These are phyloP conservation scores for Fusarium sp. DNA, from an alignment of 2,329 filamentous ascomycete genomes.

Conservation along the genomic window DNA sequence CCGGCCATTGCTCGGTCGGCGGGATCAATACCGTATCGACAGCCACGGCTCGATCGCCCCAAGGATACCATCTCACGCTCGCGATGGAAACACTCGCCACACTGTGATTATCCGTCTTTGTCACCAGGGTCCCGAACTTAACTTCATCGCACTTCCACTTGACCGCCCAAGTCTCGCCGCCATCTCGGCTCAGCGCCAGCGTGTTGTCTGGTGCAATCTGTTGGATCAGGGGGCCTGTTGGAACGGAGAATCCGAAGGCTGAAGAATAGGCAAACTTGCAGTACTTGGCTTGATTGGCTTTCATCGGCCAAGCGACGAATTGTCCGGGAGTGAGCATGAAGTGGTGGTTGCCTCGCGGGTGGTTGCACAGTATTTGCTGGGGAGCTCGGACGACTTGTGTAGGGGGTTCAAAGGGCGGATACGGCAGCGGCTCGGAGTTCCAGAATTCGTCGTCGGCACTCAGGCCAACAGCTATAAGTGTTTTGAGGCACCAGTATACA, in stretches of 20 bases:
- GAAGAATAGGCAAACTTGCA: slow-evolving; percentile 60
- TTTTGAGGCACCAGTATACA: slow-evolving; percentile 63
- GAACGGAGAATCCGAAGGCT: slow-evolving; percentile 56
- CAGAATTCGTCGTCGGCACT: slow-evolving; percentile 54
- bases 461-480: slow-evolving; percentile 54
- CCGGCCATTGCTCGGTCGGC: slow-evolving; percentile 45
- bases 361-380: slow-evolving; percentile 56
- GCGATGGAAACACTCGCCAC: not conserved
- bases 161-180: slow-evolving; percentile 43
- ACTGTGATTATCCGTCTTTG: not conserved
- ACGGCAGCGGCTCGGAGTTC: slow-evolving; percentile 48
- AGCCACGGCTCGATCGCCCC: slow-evolving; percentile 40
- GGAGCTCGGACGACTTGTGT: slow-evolving; percentile 40
- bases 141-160: slow-evolving; percentile 41
- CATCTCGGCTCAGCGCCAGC: slow-evolving; percentile 45
- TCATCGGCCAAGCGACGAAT: slow-evolving; percentile 50
- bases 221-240: slow-evolving; percentile 46
- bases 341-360: slow-evolving; percentile 47
- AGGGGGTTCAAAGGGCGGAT: slow-evolving; percentile 17
- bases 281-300: slow-evolving; percentile 56
- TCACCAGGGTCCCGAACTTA: not conserved
- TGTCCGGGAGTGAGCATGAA: slow-evolving; percentile 54
- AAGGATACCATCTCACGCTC: slow-evolving; percentile 35
- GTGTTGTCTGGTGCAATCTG: slow-evolving; percentile 49
- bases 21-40: slow-evolving; percentile 44